A percentile compares a stretch with the other conserved stretches of the same genome.
Evolutionary conservation across 2,329 filamentous ascomycete genomes (phyloP).

Genomic region (Sarocladium strictum): DNA sequence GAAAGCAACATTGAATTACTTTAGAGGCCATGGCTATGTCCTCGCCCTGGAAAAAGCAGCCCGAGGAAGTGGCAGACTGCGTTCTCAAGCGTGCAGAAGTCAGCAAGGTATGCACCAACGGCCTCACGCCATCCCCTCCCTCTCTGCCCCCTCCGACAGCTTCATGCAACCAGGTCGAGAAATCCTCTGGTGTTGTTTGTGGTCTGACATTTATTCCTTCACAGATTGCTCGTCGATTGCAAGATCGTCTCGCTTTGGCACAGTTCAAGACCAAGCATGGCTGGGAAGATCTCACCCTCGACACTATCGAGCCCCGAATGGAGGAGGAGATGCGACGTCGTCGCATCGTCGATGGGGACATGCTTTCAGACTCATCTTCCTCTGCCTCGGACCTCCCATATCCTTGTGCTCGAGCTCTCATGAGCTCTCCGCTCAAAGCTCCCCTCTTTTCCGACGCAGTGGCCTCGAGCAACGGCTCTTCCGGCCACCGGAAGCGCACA

Average conservation of each 20-base stretch:
- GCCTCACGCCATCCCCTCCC: neutral
- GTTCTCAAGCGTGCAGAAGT: slow-evolving; percentile 69
- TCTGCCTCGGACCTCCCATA: slow-evolving; percentile 75
- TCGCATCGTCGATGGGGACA: slow-evolving; percentile 63
- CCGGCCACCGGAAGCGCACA: slow-evolving; percentile 58
- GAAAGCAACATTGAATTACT: neutral
- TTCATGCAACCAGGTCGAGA: slow-evolving; percentile 5
- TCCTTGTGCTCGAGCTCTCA: slow-evolving; percentile 54
- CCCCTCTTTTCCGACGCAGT: slow-evolving; percentile 81
- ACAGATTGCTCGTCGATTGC: slow-evolving; percentile 87
- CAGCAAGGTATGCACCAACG: slow-evolving; percentile 53
- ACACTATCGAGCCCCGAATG: slow-evolving; percentile 77
- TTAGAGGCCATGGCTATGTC: slow-evolving; percentile 39
- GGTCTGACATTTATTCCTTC: slow-evolving; percentile 9
- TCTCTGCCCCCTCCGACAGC: neutral
- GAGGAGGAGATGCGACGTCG: slow-evolving; percentile 73
- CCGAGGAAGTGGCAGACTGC: slow-evolving; percentile 59
- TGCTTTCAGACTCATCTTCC: slow-evolving; percentile 80
- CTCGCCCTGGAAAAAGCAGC: slow-evolving; percentile 57
- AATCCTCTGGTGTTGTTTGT: neutral
- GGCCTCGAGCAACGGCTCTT: slow-evolving; percentile 62
- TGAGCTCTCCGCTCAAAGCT: slow-evolving; percentile 79
- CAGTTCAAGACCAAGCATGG: slow-evolving; percentile 97
- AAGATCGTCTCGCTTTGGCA: slow-evolving; percentile 89
- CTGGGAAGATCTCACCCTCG: slow-evolving; percentile 84